phyloP scores from a whole-genome alignment of 2,329 filamentous ascomycete genomes.

The Paradendryphiella salina region DNA sequence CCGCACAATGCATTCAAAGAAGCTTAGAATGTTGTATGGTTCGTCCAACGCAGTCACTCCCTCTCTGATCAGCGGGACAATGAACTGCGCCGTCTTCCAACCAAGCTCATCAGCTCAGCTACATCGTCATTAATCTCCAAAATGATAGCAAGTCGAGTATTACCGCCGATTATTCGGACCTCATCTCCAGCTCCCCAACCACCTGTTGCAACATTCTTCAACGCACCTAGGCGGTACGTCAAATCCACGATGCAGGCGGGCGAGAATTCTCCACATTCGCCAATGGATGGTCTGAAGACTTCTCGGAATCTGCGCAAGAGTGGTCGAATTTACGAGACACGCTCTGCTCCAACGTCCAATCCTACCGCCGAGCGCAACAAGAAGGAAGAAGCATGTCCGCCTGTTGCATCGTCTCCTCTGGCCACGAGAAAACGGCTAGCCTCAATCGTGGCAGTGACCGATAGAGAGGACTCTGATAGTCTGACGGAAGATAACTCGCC shows the following conservation, averaged over 20 bases:
- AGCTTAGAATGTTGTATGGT: slow-evolving; percentile 25
- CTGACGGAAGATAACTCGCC: slow-evolving; percentile 25
- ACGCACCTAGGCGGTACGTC: slow-evolving; percentile 43
- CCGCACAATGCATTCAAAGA: slow-evolving; percentile 44
- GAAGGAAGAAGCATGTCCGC: slow-evolving; percentile 23
- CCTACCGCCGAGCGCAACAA: slow-evolving; percentile 21
- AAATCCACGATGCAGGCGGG: slow-evolving; percentile 39
- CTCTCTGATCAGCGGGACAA: slow-evolving; percentile 40
- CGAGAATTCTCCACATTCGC: slow-evolving; percentile 18
- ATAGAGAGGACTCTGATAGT: slow-evolving; percentile 20
- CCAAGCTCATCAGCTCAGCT: slow-evolving; percentile 33
- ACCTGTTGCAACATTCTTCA: slow-evolving; percentile 41
- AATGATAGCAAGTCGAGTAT: slow-evolving; percentile 43
- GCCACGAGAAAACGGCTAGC: slow-evolving; percentile 32
- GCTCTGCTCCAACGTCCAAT: slow-evolving; percentile 23
- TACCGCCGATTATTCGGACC: slow-evolving; percentile 38
- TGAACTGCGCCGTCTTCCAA: slow-evolving; percentile 41
- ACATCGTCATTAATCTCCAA: slow-evolving; percentile 29
- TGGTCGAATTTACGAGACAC: slow-evolving; percentile 33
- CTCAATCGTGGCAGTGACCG: slow-evolving; percentile 25
- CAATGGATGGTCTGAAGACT: slow-evolving; percentile 30
- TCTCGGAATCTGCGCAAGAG: slow-evolving; percentile 35
- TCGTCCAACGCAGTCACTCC: slow-evolving; percentile 29
- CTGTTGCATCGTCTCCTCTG: slow-evolving; percentile 24
- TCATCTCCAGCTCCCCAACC: slow-evolving; percentile 20